phyloP scores from a whole-genome alignment of 805 yeast genomes.

The Candida morakotiae region DNA sequence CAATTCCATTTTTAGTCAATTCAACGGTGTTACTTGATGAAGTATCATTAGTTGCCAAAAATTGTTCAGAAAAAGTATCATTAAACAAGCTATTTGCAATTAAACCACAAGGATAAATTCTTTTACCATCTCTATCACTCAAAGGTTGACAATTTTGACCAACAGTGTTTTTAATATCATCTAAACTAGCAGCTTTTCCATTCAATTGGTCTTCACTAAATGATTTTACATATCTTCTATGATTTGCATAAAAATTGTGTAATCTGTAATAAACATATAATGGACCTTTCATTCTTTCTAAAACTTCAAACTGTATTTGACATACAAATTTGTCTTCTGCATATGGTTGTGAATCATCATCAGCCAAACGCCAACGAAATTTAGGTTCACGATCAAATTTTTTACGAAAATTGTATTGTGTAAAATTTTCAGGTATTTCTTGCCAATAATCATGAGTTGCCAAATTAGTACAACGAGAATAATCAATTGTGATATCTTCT shows the following conservation, averaged over 20 bases:
- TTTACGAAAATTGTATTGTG: slow-evolving; percentile 32
- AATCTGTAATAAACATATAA: slow-evolving; percentile 39
- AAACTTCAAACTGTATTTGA: slow-evolving; percentile 35
- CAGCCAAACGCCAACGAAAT: slow-evolving; percentile 35
- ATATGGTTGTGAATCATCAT: slow-evolving; percentile 40
- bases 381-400: slow-evolving; percentile 13
- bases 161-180: slow-evolving; percentile 33
- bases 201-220: slow-evolving; percentile 40
- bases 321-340: slow-evolving; percentile 49
- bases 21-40: slow-evolving; percentile 17
- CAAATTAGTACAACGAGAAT: slow-evolving; percentile 34
- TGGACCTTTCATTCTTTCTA: slow-evolving; percentile 33
- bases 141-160: slow-evolving; percentile 45
- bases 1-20: slow-evolving; percentile 37
- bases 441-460: slow-evolving; percentile 32
- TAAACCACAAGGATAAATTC: slow-evolving; percentile 76
- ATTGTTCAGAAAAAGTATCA: slow-evolving; percentile 50
- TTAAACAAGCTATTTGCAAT: slow-evolving; percentile 79
- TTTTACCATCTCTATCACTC: slow-evolving; percentile 41
- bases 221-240: slow-evolving; percentile 41
- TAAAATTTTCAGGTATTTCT: slow-evolving; percentile 34
- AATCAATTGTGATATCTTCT: slow-evolving; percentile 39
- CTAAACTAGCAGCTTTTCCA: slow-evolving; percentile 34
- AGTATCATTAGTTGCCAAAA: slow-evolving; percentile 36
- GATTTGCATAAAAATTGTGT: slow-evolving; percentile 40